Base-by-base conservation (phyloP, 73 alveolate genomes). In the Paramecium sonneborni region DNA sequence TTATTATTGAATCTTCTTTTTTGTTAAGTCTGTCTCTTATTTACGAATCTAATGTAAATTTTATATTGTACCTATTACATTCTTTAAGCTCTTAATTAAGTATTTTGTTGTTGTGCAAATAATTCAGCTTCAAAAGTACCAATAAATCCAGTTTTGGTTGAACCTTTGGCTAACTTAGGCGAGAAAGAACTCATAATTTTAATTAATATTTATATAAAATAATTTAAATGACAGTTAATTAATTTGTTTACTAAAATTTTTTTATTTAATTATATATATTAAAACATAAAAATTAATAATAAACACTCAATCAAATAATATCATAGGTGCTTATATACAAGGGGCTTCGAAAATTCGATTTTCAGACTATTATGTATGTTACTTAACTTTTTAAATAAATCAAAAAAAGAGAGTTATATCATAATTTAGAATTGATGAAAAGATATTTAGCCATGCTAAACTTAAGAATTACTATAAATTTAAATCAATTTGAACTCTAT, bases 161-260 rank as follows among this genome's bases (percentile, higher is more conserved):
- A 26, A 11, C 12, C 84, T n/a, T 62, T 62, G 6, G 39, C 1
- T 62, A 62, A 26, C 39, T 6, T 32, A 3, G 84, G 84, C 24
- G 84, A 62, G 12, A 26, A 62, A 26, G 28, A 32, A 62, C 84
- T 62, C 84, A 62, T 62, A 1, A 52, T 18, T 18, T 15, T 52
- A 52, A 52, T 3, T 18, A 52, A 52, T 52, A 46, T 52, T 18
- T 52, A 52, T 52, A 52, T n/a, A 18, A 52, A 52, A 52, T 52
- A 62, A 30, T 62, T 62, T 62, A 62, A 62, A 62, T 62, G 84
- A 62, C 84, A 62, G 84, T 62, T 62, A 62, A 62, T 30, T 62
- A 62, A 62, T 62, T 62, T 30, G 8, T 62, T 23, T 23, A 62
- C 15, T 52, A 52, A 52, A 44, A 52, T n/a, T n/a, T n/a, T n/a